Conservation (phyloP, 208 protist species). For the Leishmania braziliensis region DNA sequence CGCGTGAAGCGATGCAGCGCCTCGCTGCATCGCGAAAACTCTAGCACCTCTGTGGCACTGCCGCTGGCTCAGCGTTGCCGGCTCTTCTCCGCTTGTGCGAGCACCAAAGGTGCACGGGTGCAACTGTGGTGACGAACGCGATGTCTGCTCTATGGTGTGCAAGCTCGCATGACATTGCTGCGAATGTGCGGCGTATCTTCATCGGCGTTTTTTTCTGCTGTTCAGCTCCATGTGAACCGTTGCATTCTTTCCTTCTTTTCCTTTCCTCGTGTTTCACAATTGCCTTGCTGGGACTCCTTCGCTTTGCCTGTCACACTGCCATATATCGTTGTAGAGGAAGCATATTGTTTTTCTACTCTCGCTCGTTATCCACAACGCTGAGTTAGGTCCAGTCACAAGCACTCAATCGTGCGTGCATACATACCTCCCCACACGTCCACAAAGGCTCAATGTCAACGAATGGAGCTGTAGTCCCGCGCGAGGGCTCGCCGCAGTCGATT, state of each 20-base stretch:
- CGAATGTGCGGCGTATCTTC: background rate
- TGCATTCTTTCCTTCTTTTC: background rate
- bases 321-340: background rate
- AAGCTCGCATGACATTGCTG: background rate
- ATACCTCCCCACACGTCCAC: background rate
- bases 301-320: background rate
- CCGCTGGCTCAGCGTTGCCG: background rate
- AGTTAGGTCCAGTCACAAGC: background rate
- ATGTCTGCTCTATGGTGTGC: background rate
- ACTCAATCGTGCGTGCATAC: background rate
- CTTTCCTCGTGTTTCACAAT: background rate
- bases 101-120: background rate
- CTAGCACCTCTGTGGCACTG: background rate
- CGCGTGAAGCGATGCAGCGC: background rate
- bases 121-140: background rate
- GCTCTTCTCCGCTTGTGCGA: background rate
- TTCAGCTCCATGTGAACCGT: background rate
- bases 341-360: background rate
- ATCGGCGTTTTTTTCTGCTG: background rate
- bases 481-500: slow-evolving; percentile 37
- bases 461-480: slow-evolving; percentile 49
- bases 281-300: background rate
- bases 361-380: background rate
- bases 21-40: background rate
- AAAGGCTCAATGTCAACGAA: slow-evolving; percentile 43